phyloP scores from a whole-genome alignment of 2,329 filamentous ascomycete species.

The Ceratocystis huliohia region DNA sequence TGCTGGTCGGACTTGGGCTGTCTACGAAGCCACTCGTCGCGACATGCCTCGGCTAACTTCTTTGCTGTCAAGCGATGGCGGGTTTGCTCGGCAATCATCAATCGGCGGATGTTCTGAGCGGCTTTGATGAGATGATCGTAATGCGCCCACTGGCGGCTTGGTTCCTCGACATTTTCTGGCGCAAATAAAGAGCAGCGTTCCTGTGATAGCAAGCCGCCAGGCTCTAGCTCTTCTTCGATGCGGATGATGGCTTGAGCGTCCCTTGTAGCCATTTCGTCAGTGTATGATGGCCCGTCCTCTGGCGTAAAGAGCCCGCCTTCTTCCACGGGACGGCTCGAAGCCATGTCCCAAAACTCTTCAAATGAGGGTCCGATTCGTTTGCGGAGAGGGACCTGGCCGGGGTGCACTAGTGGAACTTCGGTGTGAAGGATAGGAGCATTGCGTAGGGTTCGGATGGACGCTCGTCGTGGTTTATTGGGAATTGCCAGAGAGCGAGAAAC shows the following conservation, averaged over 20 bases:
- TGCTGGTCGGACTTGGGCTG: constrained; percentile 70
- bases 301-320: constrained; percentile 43
- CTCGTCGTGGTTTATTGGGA: neutral
- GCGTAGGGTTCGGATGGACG: constrained; percentile 28
- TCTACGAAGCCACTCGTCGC: constrained; percentile 59
- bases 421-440: constrained; percentile 13
- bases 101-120: constrained; percentile 63
- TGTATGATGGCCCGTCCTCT: constrained; percentile 46
- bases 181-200: constrained; percentile 59
- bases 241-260: constrained; percentile 59
- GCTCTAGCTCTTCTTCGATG: constrained; percentile 59
- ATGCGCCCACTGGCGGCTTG: constrained; percentile 70
- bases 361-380: constrained; percentile 43
- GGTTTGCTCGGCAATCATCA: constrained; percentile 67
- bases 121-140: constrained; percentile 74
- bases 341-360: constrained; percentile 44
- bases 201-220: constrained; percentile 61
- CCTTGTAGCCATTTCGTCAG: constrained; percentile 47
- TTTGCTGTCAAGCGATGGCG: constrained; percentile 68
- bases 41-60: constrained; percentile 62
- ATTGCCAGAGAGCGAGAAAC: neutral
- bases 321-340: constrained; percentile 40
- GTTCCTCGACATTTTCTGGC: constrained; percentile 60
- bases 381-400: constrained; percentile 42
- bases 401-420: constrained; percentile 45